A percentile compares a stretch with the other conserved stretches of the same genome.
These are phyloP conservation scores for Aspergillus sclerotioniger DNA, from an alignment of 495 filamentous ascomycete species.

Conservation along the genomic window DNA sequence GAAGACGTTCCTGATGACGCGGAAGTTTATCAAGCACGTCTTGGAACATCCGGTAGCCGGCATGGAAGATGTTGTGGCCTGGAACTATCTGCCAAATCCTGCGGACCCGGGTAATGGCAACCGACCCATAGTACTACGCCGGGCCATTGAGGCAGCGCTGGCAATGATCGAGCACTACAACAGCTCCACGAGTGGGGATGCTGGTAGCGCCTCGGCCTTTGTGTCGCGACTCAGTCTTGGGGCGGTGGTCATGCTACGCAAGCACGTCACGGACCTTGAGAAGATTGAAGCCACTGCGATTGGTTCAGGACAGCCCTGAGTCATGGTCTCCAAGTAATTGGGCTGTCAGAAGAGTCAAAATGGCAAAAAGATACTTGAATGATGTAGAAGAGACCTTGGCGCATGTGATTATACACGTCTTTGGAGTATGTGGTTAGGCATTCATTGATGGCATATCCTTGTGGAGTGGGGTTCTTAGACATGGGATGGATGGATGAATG, in stretches of 20 bases:
- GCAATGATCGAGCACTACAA: conserved; percentile 31
- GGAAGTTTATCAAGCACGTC: conserved; percentile 52
- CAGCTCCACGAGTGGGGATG: conserved; percentile 13
- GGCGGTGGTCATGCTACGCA: conserved; percentile 32
- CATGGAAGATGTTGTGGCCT: conserved; percentile 48
- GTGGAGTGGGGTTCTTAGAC: neutral
- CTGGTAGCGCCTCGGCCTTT: conserved; percentile 18
- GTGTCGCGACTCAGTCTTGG: conserved; percentile 34
- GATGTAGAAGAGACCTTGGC: neutral
- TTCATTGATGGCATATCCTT: neutral
- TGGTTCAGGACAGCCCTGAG: neutral
- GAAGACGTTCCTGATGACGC: conserved; percentile 52
- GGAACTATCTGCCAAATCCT: conserved; percentile 45
- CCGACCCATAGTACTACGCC: conserved; percentile 35
- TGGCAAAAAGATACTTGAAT: no score
- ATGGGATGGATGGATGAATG: no score
- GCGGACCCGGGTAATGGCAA: conserved; percentile 1
- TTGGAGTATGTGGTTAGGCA: neutral
- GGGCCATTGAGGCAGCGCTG: conserved; percentile 34
- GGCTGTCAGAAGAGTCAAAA: no score
- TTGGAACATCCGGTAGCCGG: conserved; percentile 40
- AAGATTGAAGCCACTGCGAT: conserved; percentile 8
- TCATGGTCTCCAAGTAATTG: neutral
- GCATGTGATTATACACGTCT: neutral
- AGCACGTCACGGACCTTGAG: conserved; percentile 25